Base-by-base conservation (phyloP, 1,284 basidiomycete species). In the Violaceomyces palustris region DNA sequence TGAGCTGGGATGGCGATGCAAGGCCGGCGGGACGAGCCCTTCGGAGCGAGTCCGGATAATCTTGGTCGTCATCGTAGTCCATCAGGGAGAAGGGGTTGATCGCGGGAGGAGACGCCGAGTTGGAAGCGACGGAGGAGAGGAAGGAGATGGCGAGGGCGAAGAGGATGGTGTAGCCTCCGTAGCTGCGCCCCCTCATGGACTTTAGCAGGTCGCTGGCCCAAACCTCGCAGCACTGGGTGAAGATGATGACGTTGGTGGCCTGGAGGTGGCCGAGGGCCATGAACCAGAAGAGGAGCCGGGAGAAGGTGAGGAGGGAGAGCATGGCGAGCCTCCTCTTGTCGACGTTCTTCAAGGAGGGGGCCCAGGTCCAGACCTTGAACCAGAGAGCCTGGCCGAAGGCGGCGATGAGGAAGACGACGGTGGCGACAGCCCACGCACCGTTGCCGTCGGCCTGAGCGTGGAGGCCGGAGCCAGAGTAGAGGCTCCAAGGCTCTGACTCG, bases 141-240 rank as follows among this genome's bases (percentile, higher is more conserved):
- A 63, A 67, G 12, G 54, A 52, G 34, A 67, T 32, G 21, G 48
- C 51, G 14, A 70, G 41, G 1, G 65, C 65, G n/a, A 65, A 44
- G 0, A 67, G 44, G 12, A 60, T 56, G 1, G 61, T 54, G 34
- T 59, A 52, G 21, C 64, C 61, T n/a, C 66, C 64, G n/a, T 61
- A 64, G 30, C 50, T 60, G 29, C 45, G 45, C 19, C 49, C 50
- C 4, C 36, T 15, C 8, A 56, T 23, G 18, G 53, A 49, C 23
- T 57, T 59, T 14, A 50, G 55, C 15, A 72, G 33, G 37, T 72
- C 69, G 8, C 47, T 50, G 9, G 65, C 65, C 69, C 69, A 72
- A 3, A 72, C 53, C 35, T 72, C 68, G 42, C 69, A 69, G 49
- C 61, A 69, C 44, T 72, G 69, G 4, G 69, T 67, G 29, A 71